These are phyloP conservation scores for Macaranga tanarius DNA, from an alignment of 441 rosid species.

Conservation along the genomic window DNA sequence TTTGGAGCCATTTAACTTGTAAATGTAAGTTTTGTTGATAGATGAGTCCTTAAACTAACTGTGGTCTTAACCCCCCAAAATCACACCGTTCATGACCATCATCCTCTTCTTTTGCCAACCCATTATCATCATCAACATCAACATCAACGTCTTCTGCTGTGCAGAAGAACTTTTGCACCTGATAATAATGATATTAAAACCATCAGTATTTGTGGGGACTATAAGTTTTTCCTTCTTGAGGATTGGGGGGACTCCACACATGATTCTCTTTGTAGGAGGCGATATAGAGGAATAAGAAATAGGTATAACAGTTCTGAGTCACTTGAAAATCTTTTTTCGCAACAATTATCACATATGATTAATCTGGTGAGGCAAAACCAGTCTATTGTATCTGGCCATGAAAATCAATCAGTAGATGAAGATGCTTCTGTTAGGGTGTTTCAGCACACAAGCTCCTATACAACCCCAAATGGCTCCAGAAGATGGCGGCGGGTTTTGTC, in stretches of 20 bases:
- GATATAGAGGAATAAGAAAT: conserved; percentile 44
- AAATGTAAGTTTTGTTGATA: too few species aligned
- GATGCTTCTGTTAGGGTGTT: conserved; percentile 41
- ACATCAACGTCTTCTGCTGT: too few species aligned
- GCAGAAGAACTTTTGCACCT: conserved; percentile 52
- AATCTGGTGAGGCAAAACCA: conserved; percentile 57
- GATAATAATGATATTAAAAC: conserved; percentile 48
- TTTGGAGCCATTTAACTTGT: too few species aligned
- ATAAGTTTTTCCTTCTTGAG: conserved; percentile 77
- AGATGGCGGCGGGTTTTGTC: conserved; percentile 62
- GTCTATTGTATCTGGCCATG: conserved; percentile 37
- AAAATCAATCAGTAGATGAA: conserved; percentile 39
- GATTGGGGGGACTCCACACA: conserved; percentile 51
- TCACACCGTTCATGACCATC: too few species aligned
- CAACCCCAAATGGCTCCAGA: conserved; percentile 64
- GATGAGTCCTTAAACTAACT: too few species aligned
- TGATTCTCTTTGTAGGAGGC: conserved; percentile 40
- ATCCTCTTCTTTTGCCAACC: too few species aligned
- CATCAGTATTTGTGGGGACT: conserved; percentile 66
- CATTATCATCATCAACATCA: too few species aligned
- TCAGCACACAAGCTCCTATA: conserved; percentile 44
- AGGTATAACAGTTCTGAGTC: conserved; percentile 71
- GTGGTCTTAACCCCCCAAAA: too few species aligned
- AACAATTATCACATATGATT: conserved; percentile 54
- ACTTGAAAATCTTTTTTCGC: conserved; percentile 50